phyloP scores from a whole-genome alignment of 2,329 filamentous ascomycete species.

The Stenocarpella maydis region DNA sequence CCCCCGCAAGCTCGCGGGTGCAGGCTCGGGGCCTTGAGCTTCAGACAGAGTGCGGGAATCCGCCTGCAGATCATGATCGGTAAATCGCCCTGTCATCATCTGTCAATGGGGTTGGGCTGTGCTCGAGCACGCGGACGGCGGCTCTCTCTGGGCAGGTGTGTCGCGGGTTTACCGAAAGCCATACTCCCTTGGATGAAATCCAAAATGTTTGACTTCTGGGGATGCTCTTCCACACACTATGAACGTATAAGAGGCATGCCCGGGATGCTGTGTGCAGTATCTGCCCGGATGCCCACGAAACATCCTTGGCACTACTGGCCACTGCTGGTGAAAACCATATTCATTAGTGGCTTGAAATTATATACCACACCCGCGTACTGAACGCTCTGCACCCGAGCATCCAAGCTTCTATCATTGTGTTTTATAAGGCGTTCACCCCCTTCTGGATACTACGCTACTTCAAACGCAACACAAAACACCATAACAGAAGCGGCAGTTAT shows the following conservation, averaged over 20 bases:
- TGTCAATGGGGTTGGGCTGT: background rate
- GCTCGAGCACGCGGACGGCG: background rate
- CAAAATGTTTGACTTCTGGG: background rate
- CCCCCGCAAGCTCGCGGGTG: background rate
- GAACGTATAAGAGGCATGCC: too few relatives aligned
- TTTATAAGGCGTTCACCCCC: conserved; percentile 1
- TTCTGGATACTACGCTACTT: background rate
- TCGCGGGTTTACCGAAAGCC: background rate
- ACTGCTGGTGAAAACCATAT: too few relatives aligned
- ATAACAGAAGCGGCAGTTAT: background rate
- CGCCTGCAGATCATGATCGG: conserved; percentile 6
- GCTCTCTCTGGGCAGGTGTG: background rate
- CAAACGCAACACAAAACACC: conserved; percentile 1
- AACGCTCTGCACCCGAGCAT: conserved; percentile 1
- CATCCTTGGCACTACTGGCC: background rate
- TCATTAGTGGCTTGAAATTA: background rate
- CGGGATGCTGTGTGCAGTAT: background rate
- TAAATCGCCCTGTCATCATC: conserved; percentile 12
- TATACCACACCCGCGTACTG: conserved; percentile 2
- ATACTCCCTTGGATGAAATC: background rate
- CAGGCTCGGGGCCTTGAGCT: conserved; percentile 17
- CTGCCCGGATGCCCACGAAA: too few relatives aligned
- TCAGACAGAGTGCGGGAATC: background rate
- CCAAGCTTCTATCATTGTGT: conserved; percentile 21
- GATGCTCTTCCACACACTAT: background rate